These are phyloP conservation scores for Aeschynomene evenia DNA, from an alignment of 306 rosid genomes.

Conservation along the genomic window DNA sequence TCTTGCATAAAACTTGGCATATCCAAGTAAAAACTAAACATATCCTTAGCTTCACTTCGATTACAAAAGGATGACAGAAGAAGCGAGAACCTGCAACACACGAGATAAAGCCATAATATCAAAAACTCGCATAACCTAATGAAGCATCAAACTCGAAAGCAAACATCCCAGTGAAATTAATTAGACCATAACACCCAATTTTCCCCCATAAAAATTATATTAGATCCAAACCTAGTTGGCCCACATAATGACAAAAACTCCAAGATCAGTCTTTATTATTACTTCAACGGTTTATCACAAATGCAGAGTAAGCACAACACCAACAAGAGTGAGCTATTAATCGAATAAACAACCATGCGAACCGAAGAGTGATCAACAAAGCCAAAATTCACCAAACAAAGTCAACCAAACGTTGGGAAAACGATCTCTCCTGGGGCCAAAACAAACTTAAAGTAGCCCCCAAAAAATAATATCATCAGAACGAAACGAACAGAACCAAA, in stretches of 20 bases:
- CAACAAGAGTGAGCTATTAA: not conserved
- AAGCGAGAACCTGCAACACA: constrained; percentile 40
- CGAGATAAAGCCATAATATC: not conserved
- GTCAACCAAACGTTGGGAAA: not conserved
- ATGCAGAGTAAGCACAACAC: not conserved
- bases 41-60: constrained; percentile 14
- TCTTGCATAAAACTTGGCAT: constrained; percentile 29
- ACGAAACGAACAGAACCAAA: not conserved
- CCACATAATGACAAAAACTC: constrained; percentile 2
- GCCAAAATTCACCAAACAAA: constrained; percentile 10
- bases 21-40: constrained; percentile 14
- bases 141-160: constrained; percentile 4
- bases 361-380: not conserved
- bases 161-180: not conserved
- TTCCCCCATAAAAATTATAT: not conserved
- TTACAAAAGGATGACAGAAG: not conserved
- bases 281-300: not conserved
- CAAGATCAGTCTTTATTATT: not conserved
- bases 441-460: not conserved
- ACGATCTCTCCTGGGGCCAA: not conserved
- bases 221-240: constrained; percentile 31
- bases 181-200: not conserved
- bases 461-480: not conserved
- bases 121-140: not conserved
- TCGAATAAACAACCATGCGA: constrained; percentile 12